Base-by-base conservation (phyloP, 1,284 basidiomycete species). In the Irpex sp. region DNA sequence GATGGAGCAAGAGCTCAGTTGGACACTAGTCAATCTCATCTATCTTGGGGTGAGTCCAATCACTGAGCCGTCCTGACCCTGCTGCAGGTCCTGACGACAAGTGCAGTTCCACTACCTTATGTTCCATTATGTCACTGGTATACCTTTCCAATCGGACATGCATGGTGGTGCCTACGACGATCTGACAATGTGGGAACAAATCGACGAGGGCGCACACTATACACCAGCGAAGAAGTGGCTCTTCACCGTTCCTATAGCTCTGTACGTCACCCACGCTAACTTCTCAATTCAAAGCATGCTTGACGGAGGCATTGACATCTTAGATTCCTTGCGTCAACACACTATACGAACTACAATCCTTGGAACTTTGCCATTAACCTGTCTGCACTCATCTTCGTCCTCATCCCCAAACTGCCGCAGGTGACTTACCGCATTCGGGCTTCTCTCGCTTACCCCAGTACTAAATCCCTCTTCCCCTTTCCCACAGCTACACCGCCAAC, bases 211-310 rank as follows among this genome's bases (percentile, higher is more conserved):
- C 47, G 96, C 96, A 0, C 96, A 99, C 71, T 97, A 99, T 76
- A 99, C 96, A 2, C 96, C 96, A 0, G 90, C 96, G 2, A 98
- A 96, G 80, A 99, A 99, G 74, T 99, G 95, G 94, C 80, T 99
- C 48, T 87, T 97, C 60, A 89, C 86, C 61, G 88, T 97, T 9
- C 96, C 96, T 2, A 91, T 98, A 69, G 84, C 85, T 39, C 78
- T 99, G 94, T 98, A 70, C 73, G 94, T 84, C n/a, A 42, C 12
- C 33, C 23, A 23, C 23, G 23, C 35, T 18, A 8, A 9, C 52
- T 47, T 63, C 47, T 58, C 49, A 33, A 56, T 19, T 54, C 47
- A 56, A 37, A 14, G 5, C 37, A 33, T 49, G n/a, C n/a, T 28
- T 49, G 21, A 52, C 62, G 10, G 3, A 54, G 6, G 35, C 62